phyloP scores from a whole-genome alignment of 768 basidiomycete species.

The Rhodocollybia butyracea region DNA sequence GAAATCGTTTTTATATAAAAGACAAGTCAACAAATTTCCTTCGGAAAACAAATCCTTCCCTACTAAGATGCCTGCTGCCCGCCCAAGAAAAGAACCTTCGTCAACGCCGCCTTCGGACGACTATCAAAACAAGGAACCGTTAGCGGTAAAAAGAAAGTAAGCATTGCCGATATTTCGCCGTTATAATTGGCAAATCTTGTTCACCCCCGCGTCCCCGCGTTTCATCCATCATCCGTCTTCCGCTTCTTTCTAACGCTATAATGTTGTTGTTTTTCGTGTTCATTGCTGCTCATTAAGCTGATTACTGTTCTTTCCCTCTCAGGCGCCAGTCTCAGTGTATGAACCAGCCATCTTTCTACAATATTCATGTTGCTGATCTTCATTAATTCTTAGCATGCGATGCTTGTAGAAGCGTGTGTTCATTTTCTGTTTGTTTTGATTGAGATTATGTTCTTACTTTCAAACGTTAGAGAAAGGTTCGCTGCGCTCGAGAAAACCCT shows the following conservation, averaged over 20 bases:
- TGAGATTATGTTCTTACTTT: neutral
- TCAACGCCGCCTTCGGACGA: constrained; percentile 68
- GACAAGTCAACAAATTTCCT: neutral
- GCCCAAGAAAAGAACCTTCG: constrained; percentile 66
- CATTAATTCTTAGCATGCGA: constrained; percentile 69
- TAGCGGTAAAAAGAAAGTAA: constrained; percentile 76
- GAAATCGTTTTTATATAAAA: neutral
- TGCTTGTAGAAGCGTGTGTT: constrained; percentile 51
- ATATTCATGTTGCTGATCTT: constrained; percentile 15
- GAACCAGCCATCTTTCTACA: constrained; percentile 25
- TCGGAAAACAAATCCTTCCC: neutral
- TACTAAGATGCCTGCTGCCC: constrained; percentile 57
- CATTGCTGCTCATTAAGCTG: constrained; percentile 21
- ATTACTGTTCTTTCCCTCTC: constrained; percentile 29
- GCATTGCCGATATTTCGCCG: constrained; percentile 60
- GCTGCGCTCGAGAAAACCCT: constrained; percentile 76
- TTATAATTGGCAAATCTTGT: constrained; percentile 21
- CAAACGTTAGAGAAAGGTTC: constrained; percentile 60
- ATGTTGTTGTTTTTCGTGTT: constrained; percentile 36
- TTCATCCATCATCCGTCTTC: constrained; percentile 19
- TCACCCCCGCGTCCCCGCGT: constrained; percentile 31
- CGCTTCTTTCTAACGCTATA: constrained; percentile 20
- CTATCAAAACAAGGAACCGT: constrained; percentile 47
- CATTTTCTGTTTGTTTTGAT: neutral
- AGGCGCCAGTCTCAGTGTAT: constrained; percentile 86